These are phyloP conservation scores for Elaeagnus macrophylla DNA, from an alignment of 306 rosid species.

Conservation along the genomic window DNA sequence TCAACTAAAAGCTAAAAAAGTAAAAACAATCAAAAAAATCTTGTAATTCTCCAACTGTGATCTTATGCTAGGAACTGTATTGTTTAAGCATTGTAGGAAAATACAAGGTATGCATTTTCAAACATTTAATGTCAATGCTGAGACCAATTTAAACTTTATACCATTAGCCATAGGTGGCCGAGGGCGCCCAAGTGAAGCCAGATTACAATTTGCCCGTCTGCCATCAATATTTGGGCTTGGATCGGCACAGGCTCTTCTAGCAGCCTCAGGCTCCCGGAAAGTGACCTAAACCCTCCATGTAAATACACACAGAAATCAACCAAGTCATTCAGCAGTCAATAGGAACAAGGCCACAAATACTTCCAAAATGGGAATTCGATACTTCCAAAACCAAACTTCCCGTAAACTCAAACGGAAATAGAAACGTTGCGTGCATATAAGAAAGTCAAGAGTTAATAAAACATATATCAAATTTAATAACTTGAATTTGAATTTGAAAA, in stretches of 20 bases:
- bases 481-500: not conserved
- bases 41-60: no score
- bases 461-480: not conserved
- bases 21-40: no score
- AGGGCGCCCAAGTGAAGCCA: constrained; percentile 90
- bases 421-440: not conserved
- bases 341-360: not conserved
- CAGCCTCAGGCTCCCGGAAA: constrained; percentile 92
- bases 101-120: not conserved
- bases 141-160: constrained; percentile 14
- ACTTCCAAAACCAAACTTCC: not conserved
- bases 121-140: not conserved
- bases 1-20: no score
- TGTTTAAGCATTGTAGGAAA: not conserved
- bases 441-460: not conserved
- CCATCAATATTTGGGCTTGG: constrained; percentile 87
- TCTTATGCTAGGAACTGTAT: no score
- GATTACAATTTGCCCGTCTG: constrained; percentile 87
- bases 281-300: constrained; percentile 98
- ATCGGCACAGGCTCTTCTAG: constrained; percentile 86
- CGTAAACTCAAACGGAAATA: not conserved
- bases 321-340: constrained; percentile 32
- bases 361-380: not conserved
- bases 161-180: constrained; percentile 58
- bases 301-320: constrained; percentile 53